Percentiles rank a stretch among this genome's conserved stretches.
Evolutionary conservation across 2,329 filamentous ascomycete species (phyloP).

Genomic region (Penicillium brasilianum): DNA sequence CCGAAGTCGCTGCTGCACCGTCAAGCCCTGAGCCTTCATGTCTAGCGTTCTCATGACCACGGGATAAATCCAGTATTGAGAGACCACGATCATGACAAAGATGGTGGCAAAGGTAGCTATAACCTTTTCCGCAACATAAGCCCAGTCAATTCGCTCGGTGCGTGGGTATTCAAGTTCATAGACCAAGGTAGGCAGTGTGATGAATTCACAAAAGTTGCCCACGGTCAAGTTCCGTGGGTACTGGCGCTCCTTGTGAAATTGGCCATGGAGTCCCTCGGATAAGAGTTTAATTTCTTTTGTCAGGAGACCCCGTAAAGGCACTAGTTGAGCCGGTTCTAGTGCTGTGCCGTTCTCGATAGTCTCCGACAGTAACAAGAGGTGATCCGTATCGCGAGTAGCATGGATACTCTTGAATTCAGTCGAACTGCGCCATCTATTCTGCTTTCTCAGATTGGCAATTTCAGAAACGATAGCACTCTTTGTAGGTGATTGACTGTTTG

Average conservation of each 20-base stretch:
- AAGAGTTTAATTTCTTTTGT: constrained; percentile 69
- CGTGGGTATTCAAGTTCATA: constrained; percentile 79
- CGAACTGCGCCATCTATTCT: constrained; percentile 52
- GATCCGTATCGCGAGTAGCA: constrained; percentile 48
- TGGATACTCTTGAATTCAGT: constrained; percentile 23
- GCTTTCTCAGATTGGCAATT: constrained; percentile 12
- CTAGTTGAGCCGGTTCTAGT: constrained; percentile 60
- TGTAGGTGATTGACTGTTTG: not conserved
- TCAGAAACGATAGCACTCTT: constrained; percentile 5
- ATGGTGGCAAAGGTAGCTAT: constrained; percentile 70
- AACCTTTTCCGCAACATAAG: constrained; percentile 74
- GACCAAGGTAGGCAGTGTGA: constrained; percentile 74
- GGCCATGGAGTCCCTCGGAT: constrained; percentile 68
- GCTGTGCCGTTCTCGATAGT: constrained; percentile 66
- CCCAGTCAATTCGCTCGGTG: constrained; percentile 72
- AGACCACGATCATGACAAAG: constrained; percentile 78
- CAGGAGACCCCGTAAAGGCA: constrained; percentile 68
- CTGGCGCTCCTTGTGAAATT: constrained; percentile 57
- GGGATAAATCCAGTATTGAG: constrained; percentile 77
- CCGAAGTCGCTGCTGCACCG: constrained; percentile 64
- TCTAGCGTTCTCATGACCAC: constrained; percentile 71
- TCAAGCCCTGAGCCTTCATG: constrained; percentile 65
- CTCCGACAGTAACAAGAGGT: constrained; percentile 65
- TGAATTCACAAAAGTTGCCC: constrained; percentile 71
- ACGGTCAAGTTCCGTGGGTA: constrained; percentile 74